A percentile compares a stretch with the other conserved stretches of the same genome.
These are phyloP conservation scores for Lizanozyma gosingica DNA, from an alignment of 1,139 yeast genomes.

Conservation along the genomic window DNA sequence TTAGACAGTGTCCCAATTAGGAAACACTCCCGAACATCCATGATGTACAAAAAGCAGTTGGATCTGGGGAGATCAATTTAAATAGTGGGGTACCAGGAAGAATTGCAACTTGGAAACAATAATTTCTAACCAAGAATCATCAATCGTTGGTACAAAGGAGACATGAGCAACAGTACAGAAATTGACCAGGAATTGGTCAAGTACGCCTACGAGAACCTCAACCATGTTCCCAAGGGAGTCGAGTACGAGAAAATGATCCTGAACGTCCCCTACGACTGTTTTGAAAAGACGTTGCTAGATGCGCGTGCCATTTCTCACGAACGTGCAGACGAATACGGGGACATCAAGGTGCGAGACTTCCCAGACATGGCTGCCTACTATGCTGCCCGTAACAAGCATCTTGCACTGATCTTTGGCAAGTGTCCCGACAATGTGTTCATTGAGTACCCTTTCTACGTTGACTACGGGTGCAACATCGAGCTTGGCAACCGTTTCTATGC, in stretches of 20 bases:
- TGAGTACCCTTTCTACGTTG: slow-evolving; percentile 49
- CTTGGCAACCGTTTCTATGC: slow-evolving; percentile 45
- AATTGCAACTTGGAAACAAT: too few relatives aligned
- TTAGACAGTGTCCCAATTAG: too few relatives aligned
- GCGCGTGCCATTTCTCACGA: slow-evolving; percentile 23
- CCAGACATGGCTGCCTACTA: slow-evolving; percentile 18
- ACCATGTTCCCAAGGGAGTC: slow-evolving; percentile 31
- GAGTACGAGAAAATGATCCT: slow-evolving; percentile 39
- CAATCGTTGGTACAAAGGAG: not conserved
- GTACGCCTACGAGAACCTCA: slow-evolving; percentile 32
- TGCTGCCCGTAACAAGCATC: slow-evolving; percentile 26
- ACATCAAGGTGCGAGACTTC: slow-evolving; percentile 30
- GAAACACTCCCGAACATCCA: too few relatives aligned
- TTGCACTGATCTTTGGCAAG: slow-evolving; percentile 37
- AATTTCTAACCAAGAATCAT: too few relatives aligned
- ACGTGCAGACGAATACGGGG: slow-evolving; percentile 27
- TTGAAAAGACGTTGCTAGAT: slow-evolving; percentile 16
- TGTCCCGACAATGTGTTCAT: slow-evolving; percentile 29
- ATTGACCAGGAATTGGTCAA: slow-evolving; percentile 28
- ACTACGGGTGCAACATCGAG: slow-evolving; percentile 47
- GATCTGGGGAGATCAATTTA: too few relatives aligned
- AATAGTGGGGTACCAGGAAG: too few relatives aligned
- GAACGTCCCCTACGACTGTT: slow-evolving; percentile 22
- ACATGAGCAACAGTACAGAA: slow-evolving; percentile 7
- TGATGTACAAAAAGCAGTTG: too few relatives aligned